Evolutionary conservation across 495 filamentous ascomycete genomes (phyloP).

Genomic region (Aspergillus incahuasiensis): DNA sequence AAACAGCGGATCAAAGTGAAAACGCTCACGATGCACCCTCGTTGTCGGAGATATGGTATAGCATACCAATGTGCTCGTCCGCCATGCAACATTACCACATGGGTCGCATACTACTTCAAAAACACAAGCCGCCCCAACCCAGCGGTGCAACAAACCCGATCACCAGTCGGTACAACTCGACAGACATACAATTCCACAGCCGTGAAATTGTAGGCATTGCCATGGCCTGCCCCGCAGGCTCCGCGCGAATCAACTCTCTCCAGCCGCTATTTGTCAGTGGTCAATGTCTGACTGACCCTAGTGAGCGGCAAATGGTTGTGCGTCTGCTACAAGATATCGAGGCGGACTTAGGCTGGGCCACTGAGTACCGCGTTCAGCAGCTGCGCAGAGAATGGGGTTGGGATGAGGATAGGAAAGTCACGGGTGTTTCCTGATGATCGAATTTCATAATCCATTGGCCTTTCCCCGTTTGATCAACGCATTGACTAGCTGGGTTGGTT

Average conservation of each 20-base stretch:
- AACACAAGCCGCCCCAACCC: conserved; percentile 58
- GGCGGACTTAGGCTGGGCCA: conserved; percentile 58
- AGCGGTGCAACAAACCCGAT: conserved; percentile 48
- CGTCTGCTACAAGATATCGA: conserved; percentile 54
- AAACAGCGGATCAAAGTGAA: conserved; percentile 16
- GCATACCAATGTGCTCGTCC: conserved; percentile 57
- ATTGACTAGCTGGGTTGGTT: background rate
- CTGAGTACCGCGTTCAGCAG: conserved; percentile 55
- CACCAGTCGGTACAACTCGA: conserved; percentile 47
- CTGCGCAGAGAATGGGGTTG: conserved; percentile 54
- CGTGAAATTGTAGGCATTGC: conserved; percentile 56
- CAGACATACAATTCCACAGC: conserved; percentile 54
- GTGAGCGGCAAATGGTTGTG: conserved; percentile 48
- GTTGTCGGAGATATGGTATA: conserved; percentile 59
- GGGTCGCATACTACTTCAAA: conserved; percentile 56
- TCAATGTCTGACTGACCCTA: conserved; percentile 49
- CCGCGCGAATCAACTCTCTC: conserved; percentile 54
- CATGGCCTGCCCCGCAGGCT: conserved; percentile 49
- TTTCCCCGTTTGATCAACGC: no score
- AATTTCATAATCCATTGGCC: background rate
- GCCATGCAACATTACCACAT: conserved; percentile 65
- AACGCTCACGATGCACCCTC: conserved; percentile 30
- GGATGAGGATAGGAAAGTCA: conserved; percentile 23
- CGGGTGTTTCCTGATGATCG: conserved; percentile 8
- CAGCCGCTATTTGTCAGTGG: conserved; percentile 61